phyloP scores from a whole-genome alignment of 2,329 filamentous ascomycete species.

The Fusarium pseudograminearum region DNA sequence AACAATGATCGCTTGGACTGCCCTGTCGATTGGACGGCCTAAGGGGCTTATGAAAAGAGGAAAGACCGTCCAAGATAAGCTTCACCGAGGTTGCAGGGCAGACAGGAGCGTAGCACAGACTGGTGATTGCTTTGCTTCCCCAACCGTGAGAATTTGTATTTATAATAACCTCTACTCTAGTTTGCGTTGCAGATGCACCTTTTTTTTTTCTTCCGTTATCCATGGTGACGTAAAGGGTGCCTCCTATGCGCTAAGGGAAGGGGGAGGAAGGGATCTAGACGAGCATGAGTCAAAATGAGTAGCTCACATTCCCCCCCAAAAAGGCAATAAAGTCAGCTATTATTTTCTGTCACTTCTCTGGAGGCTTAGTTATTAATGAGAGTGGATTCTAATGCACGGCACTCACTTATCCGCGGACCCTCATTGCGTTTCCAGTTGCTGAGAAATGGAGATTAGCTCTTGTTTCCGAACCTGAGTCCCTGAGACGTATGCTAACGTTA shows the following conservation, averaged over 20 bases:
- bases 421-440: slow-evolving; percentile 19
- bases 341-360: slow-evolving; percentile 22
- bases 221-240: slow-evolving; percentile 25
- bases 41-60: slow-evolving; percentile 13
- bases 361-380: slow-evolving; percentile 7
- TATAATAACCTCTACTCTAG: slow-evolving; percentile 19
- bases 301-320: not conserved
- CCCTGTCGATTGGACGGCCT: slow-evolving; percentile 11
- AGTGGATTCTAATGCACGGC: slow-evolving; percentile 8
- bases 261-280: slow-evolving; percentile 22
- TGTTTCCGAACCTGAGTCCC: slow-evolving; percentile 28
- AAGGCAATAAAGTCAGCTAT: not conserved
- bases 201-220: slow-evolving; percentile 15
- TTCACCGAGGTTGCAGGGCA: slow-evolving; percentile 9
- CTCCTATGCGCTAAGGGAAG: slow-evolving; percentile 9
- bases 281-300: slow-evolving; percentile 4
- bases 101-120: slow-evolving; percentile 7
- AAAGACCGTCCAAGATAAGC: slow-evolving; percentile 18
- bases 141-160: slow-evolving; percentile 20
- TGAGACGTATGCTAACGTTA: slow-evolving; percentile 18
- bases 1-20: slow-evolving; percentile 12
- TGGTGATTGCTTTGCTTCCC: not conserved
- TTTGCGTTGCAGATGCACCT: slow-evolving; percentile 9
- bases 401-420: not conserved
- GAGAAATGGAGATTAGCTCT: slow-evolving; percentile 37